phyloP scores from a whole-genome alignment of 495 filamentous ascomycete species.

The Achaetomiella virescens region DNA sequence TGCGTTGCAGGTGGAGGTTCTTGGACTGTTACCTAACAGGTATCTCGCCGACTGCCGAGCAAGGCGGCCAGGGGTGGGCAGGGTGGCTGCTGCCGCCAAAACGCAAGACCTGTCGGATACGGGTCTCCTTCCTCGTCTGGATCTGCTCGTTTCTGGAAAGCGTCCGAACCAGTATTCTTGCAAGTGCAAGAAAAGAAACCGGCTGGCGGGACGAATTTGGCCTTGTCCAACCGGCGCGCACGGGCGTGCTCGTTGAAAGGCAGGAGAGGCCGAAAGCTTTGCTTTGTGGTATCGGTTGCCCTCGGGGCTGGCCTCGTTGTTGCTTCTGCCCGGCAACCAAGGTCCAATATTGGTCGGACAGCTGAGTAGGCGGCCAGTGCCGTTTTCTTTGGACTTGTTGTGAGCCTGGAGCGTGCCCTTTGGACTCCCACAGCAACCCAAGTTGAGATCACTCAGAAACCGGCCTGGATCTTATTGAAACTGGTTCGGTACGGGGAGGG shows the following conservation, averaged over 20 bases:
- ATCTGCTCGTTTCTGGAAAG: not conserved
- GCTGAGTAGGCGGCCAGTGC: not conserved
- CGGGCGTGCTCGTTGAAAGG: no score
- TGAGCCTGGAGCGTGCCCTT: not conserved
- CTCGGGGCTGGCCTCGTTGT: not conserved
- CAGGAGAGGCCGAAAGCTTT: no score
- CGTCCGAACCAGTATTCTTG: no score
- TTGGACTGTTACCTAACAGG: conserved; percentile 20
- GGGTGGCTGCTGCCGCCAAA: not conserved
- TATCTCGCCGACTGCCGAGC: conserved; percentile 24
- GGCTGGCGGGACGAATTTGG: no score
- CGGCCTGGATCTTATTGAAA: conserved; percentile 8
- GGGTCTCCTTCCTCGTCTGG: no score
- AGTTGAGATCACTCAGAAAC: conserved; percentile 3
- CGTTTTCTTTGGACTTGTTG: not conserved
- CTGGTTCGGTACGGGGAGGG: conserved; percentile 1
- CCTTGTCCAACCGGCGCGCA: no score
- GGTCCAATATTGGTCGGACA: not conserved
- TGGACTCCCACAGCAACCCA: not conserved
- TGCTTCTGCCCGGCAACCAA: not conserved
- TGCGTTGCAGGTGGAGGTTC: conserved; percentile 18
- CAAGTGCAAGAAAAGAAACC: no score
- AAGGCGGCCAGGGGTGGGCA: conserved; percentile 7
- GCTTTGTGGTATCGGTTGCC: not conserved
- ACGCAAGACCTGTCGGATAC: no score